Evolutionary conservation across 2,329 filamentous ascomycete genomes (phyloP).

Genomic region (Fusarium goolgardi): DNA sequence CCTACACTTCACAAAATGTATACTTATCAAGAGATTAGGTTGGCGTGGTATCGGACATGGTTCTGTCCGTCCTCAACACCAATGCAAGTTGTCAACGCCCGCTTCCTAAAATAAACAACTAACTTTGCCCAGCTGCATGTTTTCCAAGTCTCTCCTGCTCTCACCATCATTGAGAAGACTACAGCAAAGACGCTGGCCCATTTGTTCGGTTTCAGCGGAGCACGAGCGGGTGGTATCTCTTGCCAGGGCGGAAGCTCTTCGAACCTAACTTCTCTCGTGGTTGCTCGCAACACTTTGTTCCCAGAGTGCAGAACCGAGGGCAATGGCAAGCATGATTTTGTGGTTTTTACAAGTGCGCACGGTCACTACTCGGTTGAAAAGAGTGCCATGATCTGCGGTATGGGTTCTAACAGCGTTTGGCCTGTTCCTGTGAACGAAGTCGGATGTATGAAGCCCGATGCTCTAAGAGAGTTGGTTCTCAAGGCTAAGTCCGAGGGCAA

Average conservation of each 20-base stretch:
- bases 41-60: conserved; percentile 84
- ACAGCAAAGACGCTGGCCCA: conserved; percentile 78
- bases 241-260: conserved; percentile 87
- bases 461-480: conserved; percentile 71
- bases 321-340: conserved; percentile 73
- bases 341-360: conserved; percentile 88
- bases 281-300: conserved; percentile 87
- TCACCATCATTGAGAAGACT: conserved; percentile 88
- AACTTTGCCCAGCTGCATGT: conserved; percentile 68
- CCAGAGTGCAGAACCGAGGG: conserved; percentile 81
- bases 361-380: conserved; percentile 97
- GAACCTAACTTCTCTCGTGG: conserved; percentile 85
- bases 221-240: conserved; percentile 77
- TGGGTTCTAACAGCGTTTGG: conserved; percentile 80
- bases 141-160: conserved; percentile 90
- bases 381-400: conserved; percentile 88
- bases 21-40: conserved; percentile 61
- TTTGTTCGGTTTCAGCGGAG: conserved; percentile 80
- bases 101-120: conserved; percentile 1
- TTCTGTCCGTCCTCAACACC: conserved; percentile 89
- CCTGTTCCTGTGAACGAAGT: conserved; percentile 76
- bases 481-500: conserved; percentile 73
- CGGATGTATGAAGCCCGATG: conserved; percentile 77
- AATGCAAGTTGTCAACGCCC: conserved; percentile 68
- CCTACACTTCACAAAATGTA: not conserved